Evolutionary conservation across 176 grass and related monocot species (phyloP), one percentile per base, ranked within the genome.

Genomic region (bread wheat (Triticum aestivum)): DNA sequence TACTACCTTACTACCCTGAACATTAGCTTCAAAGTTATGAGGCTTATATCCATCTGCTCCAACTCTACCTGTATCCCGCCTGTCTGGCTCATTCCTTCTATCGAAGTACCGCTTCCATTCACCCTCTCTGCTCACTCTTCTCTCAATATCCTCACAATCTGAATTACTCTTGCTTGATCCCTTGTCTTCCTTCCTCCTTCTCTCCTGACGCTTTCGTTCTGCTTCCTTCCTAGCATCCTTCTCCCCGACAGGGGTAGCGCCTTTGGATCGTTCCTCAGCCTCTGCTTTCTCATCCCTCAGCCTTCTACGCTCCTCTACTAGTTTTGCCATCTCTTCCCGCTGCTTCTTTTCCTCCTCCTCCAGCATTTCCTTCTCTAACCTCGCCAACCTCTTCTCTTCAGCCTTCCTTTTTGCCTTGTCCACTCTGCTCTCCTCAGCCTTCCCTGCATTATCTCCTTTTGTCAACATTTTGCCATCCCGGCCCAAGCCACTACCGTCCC

Each of bases 291-390:
- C 93, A 68, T 96, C 93, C 81, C 92, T 89, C 26, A 98, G 74
- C 77, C 69, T 98, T 86, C 91, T 96, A 49, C 92, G 93, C 69
- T 98, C 96, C 78, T 98, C 93, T 51, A 98, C 96, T 9, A 98
- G 73, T 77, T 94, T 92, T 5, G 96, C 88, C 59, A 98, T 84
- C 79, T 98, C 96, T 84, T 94, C 96, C 6, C 96, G 87, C 21
- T 98, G 96, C 88, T 98, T 98, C 77, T 94, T 89, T 82, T 98
- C 96, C 77, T 98, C 96, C 89, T 96, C 93, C 87, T 98, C 96
- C 18, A 96, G 79, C 93, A 96, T 86, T 83, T 98, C 96, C 76
- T 83, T 98, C 89, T 98, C 96, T 84, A 98, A 80, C 61, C 94
- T 91, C 1, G 88, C 96, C 78, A 95, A 61, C 33, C 88, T 90